A percentile compares a stretch with the other conserved stretches of the same genome.
These are phyloP conservation scores for Fusarium nodosum DNA, from an alignment of 2,329 filamentous ascomycete species.

Conservation along the genomic window DNA sequence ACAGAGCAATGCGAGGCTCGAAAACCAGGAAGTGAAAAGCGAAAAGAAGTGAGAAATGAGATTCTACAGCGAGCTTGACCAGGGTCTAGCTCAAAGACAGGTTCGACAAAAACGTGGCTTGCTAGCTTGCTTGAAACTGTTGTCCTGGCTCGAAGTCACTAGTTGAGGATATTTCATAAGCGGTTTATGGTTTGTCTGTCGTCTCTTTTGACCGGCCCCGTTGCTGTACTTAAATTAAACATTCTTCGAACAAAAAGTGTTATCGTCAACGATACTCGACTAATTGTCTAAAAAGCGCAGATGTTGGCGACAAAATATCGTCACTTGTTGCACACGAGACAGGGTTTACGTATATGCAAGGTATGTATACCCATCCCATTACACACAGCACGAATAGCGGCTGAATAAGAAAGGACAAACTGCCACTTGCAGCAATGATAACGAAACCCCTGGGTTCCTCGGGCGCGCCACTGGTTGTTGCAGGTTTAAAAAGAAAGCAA, in stretches of 20 bases:
- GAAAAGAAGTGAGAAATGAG: slow-evolving; percentile 35
- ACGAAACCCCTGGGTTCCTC: slow-evolving; percentile 40
- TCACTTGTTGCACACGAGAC: slow-evolving; percentile 26
- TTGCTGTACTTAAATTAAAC: slow-evolving; percentile 6
- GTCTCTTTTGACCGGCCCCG: neutral
- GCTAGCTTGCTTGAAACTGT: slow-evolving; percentile 4
- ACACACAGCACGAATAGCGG: slow-evolving; percentile 29
- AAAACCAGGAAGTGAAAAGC: slow-evolving; percentile 37
- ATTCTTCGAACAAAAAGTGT: neutral
- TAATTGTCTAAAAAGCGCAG: slow-evolving; percentile 12
- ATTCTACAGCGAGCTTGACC: slow-evolving; percentile 29
- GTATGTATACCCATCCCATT: slow-evolving; percentile 29
- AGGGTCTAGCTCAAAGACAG: slow-evolving; percentile 25
- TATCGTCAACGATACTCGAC: slow-evolving; percentile 25
- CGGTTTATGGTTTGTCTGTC: neutral
- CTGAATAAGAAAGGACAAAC: slow-evolving; percentile 19
- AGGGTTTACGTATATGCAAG: slow-evolving; percentile 37
- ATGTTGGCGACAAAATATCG: slow-evolving; percentile 21
- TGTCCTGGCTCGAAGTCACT: slow-evolving; percentile 20
- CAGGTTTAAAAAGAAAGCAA: slow-evolving; percentile 2
- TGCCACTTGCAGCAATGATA: slow-evolving; percentile 35
- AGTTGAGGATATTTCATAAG: neutral
- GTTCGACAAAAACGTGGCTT: slow-evolving; percentile 21
- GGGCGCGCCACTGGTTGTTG: slow-evolving; percentile 22
- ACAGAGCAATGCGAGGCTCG: slow-evolving; percentile 18